These are phyloP conservation scores for Pythium folliculosum DNA, from an alignment of 352 stramenopile genomes.

Conservation along the genomic window DNA sequence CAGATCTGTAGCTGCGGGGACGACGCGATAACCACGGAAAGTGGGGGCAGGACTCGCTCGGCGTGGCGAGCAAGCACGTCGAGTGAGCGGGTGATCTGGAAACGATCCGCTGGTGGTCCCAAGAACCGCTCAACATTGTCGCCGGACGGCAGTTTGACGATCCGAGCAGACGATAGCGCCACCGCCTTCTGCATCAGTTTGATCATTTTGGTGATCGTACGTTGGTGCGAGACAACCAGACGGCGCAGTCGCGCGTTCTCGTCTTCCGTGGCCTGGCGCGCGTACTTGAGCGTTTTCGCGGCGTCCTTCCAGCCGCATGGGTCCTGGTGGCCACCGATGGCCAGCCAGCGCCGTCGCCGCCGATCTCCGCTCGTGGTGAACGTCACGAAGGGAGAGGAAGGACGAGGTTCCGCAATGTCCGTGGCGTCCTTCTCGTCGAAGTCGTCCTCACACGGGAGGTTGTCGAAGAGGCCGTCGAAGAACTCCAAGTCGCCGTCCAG, in stretches of 20 bases:
- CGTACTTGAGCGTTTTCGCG: neutral
- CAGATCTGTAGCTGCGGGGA: neutral
- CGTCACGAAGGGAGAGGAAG: too few relatives aligned
- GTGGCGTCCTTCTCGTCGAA: neutral
- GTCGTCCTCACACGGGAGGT: neutral
- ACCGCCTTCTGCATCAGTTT: neutral
- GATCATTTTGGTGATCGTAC: neutral
- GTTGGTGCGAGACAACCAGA: neutral
- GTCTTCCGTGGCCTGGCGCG: neutral
- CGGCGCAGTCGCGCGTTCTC: neutral
- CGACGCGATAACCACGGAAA: neutral
- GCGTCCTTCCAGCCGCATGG: neutral
- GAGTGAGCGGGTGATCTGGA: neutral
- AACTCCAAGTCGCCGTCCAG: neutral
- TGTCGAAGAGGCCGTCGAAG: neutral
- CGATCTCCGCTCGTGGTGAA: neutral
- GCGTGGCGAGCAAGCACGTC: neutral
- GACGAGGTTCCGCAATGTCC: neutral
- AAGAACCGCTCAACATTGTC: neutral
- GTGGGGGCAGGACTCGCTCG: neutral
- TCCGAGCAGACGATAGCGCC: neutral
- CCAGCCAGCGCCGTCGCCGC: neutral
- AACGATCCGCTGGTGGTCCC: neutral
- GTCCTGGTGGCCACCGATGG: neutral
- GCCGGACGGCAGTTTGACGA: neutral